Percentiles rank a stretch among this genome's conserved stretches.
These are phyloP conservation scores for Cyberlindnera meyerae DNA, from an alignment of 805 yeast genomes.

Conservation along the genomic window DNA sequence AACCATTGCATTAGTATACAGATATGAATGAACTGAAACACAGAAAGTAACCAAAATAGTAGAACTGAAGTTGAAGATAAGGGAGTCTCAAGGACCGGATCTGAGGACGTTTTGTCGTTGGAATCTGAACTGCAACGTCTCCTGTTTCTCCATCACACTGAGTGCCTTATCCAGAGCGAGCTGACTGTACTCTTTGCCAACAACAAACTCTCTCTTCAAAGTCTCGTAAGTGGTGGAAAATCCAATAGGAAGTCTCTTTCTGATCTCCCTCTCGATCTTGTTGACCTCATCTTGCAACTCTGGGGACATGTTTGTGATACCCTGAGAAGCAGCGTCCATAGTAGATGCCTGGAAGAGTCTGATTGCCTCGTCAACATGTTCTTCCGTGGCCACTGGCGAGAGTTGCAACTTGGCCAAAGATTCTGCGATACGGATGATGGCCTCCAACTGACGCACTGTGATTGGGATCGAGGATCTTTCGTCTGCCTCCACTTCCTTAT, in stretches of 20 bases:
- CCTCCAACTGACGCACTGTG: constrained; percentile 96
- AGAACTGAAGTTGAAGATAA: not conserved
- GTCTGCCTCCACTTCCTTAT: constrained; percentile 73
- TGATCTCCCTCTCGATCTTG: constrained; percentile 76
- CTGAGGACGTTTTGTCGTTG: constrained; percentile 81
- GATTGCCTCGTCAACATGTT: constrained; percentile 93
- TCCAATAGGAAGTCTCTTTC: constrained; percentile 90
- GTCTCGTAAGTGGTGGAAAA: constrained; percentile 91
- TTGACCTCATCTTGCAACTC: constrained; percentile 67
- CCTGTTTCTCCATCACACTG: constrained; percentile 76
- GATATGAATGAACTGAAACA: not conserved
- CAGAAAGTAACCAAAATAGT: not conserved
- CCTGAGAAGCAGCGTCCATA: constrained; percentile 79
- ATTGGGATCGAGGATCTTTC: constrained; percentile 95
- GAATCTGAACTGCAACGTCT: constrained; percentile 80
- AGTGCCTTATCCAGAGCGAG: constrained; percentile 81
- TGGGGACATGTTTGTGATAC: constrained; percentile 45
- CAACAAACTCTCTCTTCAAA: constrained; percentile 76
- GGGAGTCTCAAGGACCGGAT: constrained; percentile 14
- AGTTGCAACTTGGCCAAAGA: constrained; percentile 83
- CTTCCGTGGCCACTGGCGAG: constrained; percentile 77
- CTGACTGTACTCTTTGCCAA: constrained; percentile 53
- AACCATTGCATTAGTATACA: too few relatives aligned
- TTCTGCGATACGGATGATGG: constrained; percentile 93
- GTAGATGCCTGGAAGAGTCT: constrained; percentile 94